These are phyloP conservation scores for Cercospora nicotianae DNA, from an alignment of 2,329 filamentous ascomycete species.

Conservation along the genomic window DNA sequence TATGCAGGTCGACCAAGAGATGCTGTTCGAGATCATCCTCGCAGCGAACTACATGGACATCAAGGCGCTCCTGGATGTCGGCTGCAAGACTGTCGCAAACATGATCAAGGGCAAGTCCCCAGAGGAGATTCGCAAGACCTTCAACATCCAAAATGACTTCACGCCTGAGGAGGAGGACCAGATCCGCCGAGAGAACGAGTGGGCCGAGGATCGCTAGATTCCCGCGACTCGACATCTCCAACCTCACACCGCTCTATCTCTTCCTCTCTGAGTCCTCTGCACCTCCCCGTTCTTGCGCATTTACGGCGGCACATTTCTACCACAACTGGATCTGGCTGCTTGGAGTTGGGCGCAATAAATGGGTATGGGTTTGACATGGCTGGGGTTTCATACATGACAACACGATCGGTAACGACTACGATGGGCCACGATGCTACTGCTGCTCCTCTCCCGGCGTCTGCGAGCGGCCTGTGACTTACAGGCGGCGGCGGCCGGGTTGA, in stretches of 20 bases:
- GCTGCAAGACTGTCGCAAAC: slow-evolving; percentile 99
- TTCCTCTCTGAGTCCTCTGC: neutral
- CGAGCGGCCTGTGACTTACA: neutral
- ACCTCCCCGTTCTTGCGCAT: slow-evolving; percentile 4
- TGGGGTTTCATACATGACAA: neutral
- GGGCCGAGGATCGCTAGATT: slow-evolving; percentile 47
- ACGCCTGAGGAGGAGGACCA: slow-evolving; percentile 98
- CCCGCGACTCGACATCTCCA: no score
- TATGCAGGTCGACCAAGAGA: slow-evolving; percentile 99
- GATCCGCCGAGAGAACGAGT: slow-evolving; percentile 62
- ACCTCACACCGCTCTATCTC: neutral
- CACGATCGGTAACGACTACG: slow-evolving; percentile 3
- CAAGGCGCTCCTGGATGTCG: slow-evolving; percentile 94
- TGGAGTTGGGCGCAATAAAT: slow-evolving; percentile 17
- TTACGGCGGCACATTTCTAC: slow-evolving; percentile 17
- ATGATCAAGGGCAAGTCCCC: slow-evolving; percentile 99
- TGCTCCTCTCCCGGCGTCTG: slow-evolving; percentile 11
- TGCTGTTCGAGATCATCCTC: slow-evolving; percentile 99
- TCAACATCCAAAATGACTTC: slow-evolving; percentile 99
- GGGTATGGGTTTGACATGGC: neutral
- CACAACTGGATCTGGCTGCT: slow-evolving; percentile 18
- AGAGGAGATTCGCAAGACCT: slow-evolving; percentile 98
- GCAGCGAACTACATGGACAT: slow-evolving; percentile 99
- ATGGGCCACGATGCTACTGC: neutral
- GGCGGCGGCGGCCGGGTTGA: slow-evolving; percentile 6